These are phyloP conservation scores for Castanea sativa DNA, from an alignment of 306 rosid species.

Conservation along the genomic window DNA sequence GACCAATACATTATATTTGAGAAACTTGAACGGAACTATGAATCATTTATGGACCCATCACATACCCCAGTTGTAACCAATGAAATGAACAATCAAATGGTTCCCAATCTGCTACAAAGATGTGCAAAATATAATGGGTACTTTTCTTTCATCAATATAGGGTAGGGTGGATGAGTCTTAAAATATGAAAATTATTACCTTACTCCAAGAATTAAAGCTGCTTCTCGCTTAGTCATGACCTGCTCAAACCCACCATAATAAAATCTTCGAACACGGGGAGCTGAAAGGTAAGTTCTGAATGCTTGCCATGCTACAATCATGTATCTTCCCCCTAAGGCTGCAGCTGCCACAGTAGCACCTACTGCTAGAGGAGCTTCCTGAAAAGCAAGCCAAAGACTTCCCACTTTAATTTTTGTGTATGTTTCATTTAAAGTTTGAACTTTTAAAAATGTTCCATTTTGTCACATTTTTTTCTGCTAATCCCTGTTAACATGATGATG, in stretches of 20 bases:
- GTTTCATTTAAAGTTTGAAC: no score
- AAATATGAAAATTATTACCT: conserved; percentile 9
- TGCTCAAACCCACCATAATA: conserved; percentile 33
- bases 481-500: neutral
- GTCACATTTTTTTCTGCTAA: no score
- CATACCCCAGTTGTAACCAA: no score
- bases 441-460: no score
- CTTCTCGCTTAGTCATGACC: conserved; percentile 34
- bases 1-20: no score
- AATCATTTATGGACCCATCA: no score
- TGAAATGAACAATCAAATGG: no score
- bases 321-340: conserved; percentile 31
- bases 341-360: conserved; percentile 29
- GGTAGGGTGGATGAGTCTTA: neutral
- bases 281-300: conserved; percentile 14
- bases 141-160: neutral
- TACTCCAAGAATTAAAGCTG: conserved; percentile 34
- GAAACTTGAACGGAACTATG: no score
- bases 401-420: no score
- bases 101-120: neutral
- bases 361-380: conserved; percentile 28
- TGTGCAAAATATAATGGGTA: neutral
- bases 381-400: neutral
- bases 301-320: conserved; percentile 29
- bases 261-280: conserved; percentile 20